Evolutionary conservation across 441 rosid genomes (phyloP).

Genomic region (Breynia disticha): DNA sequence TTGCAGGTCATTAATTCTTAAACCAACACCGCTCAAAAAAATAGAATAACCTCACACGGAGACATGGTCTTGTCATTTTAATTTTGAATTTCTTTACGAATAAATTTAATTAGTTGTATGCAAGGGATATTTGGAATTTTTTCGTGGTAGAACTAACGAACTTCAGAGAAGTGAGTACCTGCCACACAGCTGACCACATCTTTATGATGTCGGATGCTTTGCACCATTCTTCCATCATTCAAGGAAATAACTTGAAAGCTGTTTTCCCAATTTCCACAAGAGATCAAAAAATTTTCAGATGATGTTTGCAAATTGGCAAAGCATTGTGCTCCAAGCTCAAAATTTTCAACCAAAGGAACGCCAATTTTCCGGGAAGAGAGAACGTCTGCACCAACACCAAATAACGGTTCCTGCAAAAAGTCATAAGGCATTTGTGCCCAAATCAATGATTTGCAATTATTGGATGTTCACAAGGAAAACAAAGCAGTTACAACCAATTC

Average conservation of each 20-base stretch:
- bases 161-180: conserved; percentile 34
- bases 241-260: conserved; percentile 90
- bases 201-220: conserved; percentile 92
- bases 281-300: conserved; percentile 67
- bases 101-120: neutral
- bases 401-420: conserved; percentile 75
- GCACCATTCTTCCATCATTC: conserved; percentile 90
- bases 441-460: no score
- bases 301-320: conserved; percentile 75
- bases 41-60: no score
- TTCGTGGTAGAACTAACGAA: neutral
- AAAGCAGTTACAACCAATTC: neutral
- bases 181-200: conserved; percentile 99
- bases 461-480: no score
- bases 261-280: conserved; percentile 99
- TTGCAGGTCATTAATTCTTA: no score
- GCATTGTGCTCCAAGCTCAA: conserved; percentile 81
- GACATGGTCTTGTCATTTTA: no score
- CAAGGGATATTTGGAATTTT: neutral
- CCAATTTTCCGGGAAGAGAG: conserved; percentile 86
- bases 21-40: no score
- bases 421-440: conserved; percentile 3
- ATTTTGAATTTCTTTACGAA: no score
- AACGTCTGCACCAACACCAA: conserved; percentile 93
- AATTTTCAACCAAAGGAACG: conserved; percentile 73